Evolutionary conservation across 192 early-diverging fungal species (phyloP).

Genomic region (Entomortierella chlamydospora): DNA sequence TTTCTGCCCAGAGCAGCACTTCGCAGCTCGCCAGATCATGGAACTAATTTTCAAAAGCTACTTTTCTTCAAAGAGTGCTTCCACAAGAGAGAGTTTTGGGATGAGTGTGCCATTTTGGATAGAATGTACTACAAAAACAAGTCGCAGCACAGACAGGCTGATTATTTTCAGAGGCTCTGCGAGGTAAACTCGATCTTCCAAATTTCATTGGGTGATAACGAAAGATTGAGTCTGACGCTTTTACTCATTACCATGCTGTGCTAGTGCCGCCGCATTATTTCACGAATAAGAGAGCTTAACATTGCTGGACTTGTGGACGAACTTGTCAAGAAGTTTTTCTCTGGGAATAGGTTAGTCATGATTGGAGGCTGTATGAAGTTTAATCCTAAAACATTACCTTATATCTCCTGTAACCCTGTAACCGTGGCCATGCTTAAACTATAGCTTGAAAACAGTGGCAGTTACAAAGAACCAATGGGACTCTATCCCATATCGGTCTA

Average conservation of each 20-base stretch:
- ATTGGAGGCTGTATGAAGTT: neutral
- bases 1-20: constrained; percentile 30
- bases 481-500: constrained; percentile 43
- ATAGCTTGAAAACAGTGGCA: constrained; percentile 12
- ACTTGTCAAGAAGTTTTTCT: constrained; percentile 36
- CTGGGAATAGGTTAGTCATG: constrained; percentile 17
- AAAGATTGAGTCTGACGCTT: too few species aligned
- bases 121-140: constrained; percentile 63
- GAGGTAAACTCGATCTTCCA: constrained; percentile 34
- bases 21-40: constrained; percentile 14
- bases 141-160: constrained; percentile 54
- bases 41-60: constrained; percentile 28
- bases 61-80: constrained; percentile 43
- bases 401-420: neutral
- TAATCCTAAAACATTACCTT: neutral
- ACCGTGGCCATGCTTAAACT: neutral
- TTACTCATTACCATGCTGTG: too few species aligned
- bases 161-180: constrained; percentile 54
- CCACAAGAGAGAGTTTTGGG: constrained; percentile 55
- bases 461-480: constrained; percentile 31
- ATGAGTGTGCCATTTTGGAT: constrained; percentile 54
- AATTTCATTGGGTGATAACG: too few species aligned
- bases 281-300: constrained; percentile 33
- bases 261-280: constrained; percentile 38
- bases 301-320: constrained; percentile 26